Conservation (phyloP, 108 stramenopile genomes). For the Cylindrotheca closterium region DNA sequence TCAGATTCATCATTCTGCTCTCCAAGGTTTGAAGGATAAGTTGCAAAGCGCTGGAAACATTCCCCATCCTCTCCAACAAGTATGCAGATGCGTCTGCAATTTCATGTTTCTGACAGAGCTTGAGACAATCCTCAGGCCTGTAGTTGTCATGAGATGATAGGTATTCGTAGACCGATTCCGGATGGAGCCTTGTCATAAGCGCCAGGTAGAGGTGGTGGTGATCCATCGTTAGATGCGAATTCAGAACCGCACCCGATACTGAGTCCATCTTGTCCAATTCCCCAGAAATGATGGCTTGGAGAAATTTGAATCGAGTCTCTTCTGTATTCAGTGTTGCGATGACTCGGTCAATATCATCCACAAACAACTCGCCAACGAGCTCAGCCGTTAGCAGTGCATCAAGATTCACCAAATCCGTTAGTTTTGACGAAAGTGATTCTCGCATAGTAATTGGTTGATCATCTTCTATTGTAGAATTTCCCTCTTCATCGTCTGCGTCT, state of each 20-base stretch:
- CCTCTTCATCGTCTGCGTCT: conserved; percentile 14
- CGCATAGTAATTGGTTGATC: conserved; percentile 18
- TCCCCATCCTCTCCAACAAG: conserved; percentile 86
- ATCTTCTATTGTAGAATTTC: conserved; percentile 7
- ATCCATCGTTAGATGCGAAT: conserved; percentile 55
- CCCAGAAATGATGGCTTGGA: conserved; percentile 70
- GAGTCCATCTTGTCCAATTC: conserved; percentile 52
- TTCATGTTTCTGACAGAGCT: conserved; percentile 75
- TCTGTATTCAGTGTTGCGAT: conserved; percentile 41
- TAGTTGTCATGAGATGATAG: conserved; percentile 76
- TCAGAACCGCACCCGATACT: conserved; percentile 65
- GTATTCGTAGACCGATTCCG: conserved; percentile 81
- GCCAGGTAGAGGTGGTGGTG: conserved; percentile 70
- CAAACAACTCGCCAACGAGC: conserved; percentile 71
- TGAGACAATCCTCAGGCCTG: conserved; percentile 74
- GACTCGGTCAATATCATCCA: conserved; percentile 70
- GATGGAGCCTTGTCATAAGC: conserved; percentile 72
- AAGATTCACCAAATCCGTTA: conserved; percentile 56
- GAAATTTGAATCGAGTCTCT: conserved; percentile 55
- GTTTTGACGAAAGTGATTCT: conserved; percentile 43
- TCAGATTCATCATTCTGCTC: conserved; percentile 63
- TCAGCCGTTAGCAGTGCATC: conserved; percentile 59
- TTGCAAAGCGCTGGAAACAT: conserved; percentile 85
- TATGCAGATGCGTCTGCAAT: conserved; percentile 91
- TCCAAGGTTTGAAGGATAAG: conserved; percentile 78